Percentiles rank a stretch among this genome's conserved stretches.
phyloP scores from a whole-genome alignment of 148 eudicot genomes.

The Heliosperma pusillum region DNA sequence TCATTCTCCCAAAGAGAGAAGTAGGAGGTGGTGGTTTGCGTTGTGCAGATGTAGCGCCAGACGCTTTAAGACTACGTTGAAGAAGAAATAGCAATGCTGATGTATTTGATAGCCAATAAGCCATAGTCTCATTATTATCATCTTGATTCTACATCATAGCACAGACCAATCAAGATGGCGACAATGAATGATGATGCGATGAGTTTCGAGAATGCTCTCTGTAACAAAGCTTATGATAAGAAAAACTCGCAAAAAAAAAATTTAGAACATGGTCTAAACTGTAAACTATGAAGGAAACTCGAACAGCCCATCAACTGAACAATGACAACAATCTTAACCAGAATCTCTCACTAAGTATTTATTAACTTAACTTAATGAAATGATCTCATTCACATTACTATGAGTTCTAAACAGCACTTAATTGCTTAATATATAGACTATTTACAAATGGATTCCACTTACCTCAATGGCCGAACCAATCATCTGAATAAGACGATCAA shows the following conservation, averaged over 20 bases:
- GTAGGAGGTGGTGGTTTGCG: constrained; percentile 86
- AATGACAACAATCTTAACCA: too few species aligned
- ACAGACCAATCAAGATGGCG: not conserved
- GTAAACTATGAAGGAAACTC: too few species aligned
- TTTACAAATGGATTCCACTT: constrained; percentile 16
- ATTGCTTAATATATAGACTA: not conserved
- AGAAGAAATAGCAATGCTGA: constrained; percentile 85
- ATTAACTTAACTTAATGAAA: too few species aligned
- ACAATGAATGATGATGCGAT: not conserved
- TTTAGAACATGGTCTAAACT: too few species aligned
- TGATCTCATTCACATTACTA: too few species aligned
- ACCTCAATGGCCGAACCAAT: constrained; percentile 98
- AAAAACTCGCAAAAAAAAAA: too few species aligned
- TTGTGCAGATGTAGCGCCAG: constrained; percentile 53
- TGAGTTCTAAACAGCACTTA: too few species aligned
- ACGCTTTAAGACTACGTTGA: constrained; percentile 69
- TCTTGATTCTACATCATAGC: constrained; percentile 70
- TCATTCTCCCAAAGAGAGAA: constrained; percentile 93
- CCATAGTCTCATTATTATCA: constrained; percentile 72
- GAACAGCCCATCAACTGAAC: too few species aligned
- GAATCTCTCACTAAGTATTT: too few species aligned
- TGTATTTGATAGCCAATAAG: constrained; percentile 95
- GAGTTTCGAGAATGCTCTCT: not conserved
- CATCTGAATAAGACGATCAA: constrained; percentile 96
- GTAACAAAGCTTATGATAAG: not conserved